These are phyloP conservation scores for Begonia masoniana DNA, from an alignment of 306 rosid genomes.

Conservation along the genomic window DNA sequence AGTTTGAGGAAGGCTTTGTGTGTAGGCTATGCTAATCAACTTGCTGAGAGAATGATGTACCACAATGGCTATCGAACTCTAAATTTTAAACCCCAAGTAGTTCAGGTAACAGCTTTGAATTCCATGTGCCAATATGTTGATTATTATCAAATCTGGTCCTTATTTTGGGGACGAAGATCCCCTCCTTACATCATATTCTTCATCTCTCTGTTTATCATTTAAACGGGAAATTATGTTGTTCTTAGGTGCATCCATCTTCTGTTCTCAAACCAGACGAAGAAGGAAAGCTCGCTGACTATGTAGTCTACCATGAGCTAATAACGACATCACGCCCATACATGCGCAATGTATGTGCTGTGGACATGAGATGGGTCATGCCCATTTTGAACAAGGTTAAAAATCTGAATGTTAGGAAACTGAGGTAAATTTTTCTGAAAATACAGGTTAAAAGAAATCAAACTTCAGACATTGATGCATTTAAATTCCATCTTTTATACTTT, in stretches of 20 bases:
- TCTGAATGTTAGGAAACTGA: slow-evolving; percentile 52
- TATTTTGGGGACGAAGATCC: no score
- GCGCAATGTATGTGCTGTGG: slow-evolving; percentile 69
- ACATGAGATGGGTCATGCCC: slow-evolving; percentile 64
- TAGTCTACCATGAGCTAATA: slow-evolving; percentile 82
- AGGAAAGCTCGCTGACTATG: slow-evolving; percentile 81
- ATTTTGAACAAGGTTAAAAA: slow-evolving; percentile 61
- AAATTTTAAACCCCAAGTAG: slow-evolving; percentile 77
- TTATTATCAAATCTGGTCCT: no score
- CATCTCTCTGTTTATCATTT: background rate
- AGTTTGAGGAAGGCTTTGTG: slow-evolving; percentile 84
- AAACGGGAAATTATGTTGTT: slow-evolving; percentile 10
- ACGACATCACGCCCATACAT: slow-evolving; percentile 79
- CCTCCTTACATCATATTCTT: no score
- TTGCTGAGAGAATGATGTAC: slow-evolving; percentile 88
- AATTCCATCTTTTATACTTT: background rate
- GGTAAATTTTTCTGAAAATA: slow-evolving; percentile 26
- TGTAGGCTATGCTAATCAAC: slow-evolving; percentile 87
- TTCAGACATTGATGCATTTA: no score
- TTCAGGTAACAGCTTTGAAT: slow-evolving; percentile 47
- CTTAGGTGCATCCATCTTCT: slow-evolving; percentile 84
- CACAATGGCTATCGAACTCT: slow-evolving; percentile 95
- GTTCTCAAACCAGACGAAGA: slow-evolving; percentile 50
- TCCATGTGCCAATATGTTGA: slow-evolving; percentile 6
- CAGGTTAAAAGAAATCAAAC: no score